Percentiles rank a stretch among this genome's conserved stretches.
phyloP scores from a whole-genome alignment of 176 grass and related monocot species.

The Cymbopogon citratus region DNA sequence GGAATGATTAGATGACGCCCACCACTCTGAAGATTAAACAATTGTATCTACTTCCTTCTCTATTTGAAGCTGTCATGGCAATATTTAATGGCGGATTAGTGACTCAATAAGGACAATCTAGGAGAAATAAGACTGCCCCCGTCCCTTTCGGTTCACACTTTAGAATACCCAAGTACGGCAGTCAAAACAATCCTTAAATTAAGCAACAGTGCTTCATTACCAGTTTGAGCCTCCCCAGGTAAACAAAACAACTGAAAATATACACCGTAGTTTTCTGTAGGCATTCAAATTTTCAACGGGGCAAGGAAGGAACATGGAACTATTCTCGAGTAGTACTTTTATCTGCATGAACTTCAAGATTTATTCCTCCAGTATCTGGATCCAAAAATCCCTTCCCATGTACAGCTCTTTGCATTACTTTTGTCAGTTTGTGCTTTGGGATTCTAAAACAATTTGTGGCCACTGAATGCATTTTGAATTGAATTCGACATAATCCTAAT shows the following conservation, averaged over 20 bases:
- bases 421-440: conserved; percentile 4
- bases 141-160: conserved; percentile 47
- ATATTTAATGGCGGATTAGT: conserved; percentile 37
- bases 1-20: conserved; percentile 18
- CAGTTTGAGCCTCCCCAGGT: conserved; percentile 26
- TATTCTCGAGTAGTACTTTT: conserved; percentile 10
- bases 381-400: background rate
- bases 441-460: conserved; percentile 1
- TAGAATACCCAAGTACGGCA: conserved; percentile 37
- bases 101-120: conserved; percentile 27
- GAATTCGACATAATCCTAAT: background rate
- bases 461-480: background rate
- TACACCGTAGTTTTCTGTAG: background rate
- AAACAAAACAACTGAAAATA: conserved; percentile 2
- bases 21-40: conserved; percentile 26
- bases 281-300: background rate
- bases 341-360: conserved; percentile 11
- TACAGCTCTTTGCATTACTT: background rate
- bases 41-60: conserved; percentile 24
- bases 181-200: conserved; percentile 42
- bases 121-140: background rate
- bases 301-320: background rate
- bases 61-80: conserved; percentile 39
- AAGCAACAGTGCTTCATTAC: conserved; percentile 16
- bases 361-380: conserved; percentile 7